phyloP scores from a whole-genome alignment of 2,329 filamentous ascomycete species.

The Nemania serpens region DNA sequence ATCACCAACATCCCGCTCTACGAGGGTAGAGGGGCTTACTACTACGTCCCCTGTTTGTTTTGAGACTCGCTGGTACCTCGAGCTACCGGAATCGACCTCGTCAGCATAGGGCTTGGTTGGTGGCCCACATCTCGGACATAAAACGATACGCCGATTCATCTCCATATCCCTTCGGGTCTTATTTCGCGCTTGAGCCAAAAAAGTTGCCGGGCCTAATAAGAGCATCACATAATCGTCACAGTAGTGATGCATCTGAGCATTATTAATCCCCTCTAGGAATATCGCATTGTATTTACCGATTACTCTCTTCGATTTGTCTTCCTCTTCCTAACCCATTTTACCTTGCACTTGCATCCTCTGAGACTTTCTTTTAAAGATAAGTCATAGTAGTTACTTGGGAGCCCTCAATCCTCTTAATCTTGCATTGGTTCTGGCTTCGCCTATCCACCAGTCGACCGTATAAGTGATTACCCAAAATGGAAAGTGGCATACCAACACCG shows the following conservation, averaged over 20 bases:
- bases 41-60: conserved; percentile 30
- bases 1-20: conserved; percentile 27
- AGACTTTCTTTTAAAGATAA: conserved; percentile 12
- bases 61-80: conserved; percentile 31
- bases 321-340: conserved; percentile 3
- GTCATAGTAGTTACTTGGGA: neutral
- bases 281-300: conserved; percentile 33
- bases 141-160: conserved; percentile 39
- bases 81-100: conserved; percentile 37
- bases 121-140: conserved; percentile 40
- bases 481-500: conserved; percentile 56
- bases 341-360: conserved; percentile 10
- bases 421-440: conserved; percentile 1
- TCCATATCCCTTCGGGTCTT: conserved; percentile 32
- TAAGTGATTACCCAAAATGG: conserved; percentile 49
- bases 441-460: conserved; percentile 14
- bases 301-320: conserved; percentile 29
- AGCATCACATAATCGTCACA: conserved; percentile 44
- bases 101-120: conserved; percentile 28
- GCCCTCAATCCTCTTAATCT: conserved; percentile 1
- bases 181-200: conserved; percentile 36
- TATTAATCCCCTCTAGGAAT: conserved; percentile 41
- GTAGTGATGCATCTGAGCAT: conserved; percentile 37
- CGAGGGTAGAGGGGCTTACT: conserved; percentile 24
- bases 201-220: conserved; percentile 38